Evolutionary conservation across 139 green algal genomes (phyloP), one percentile per base, ranked within the genome.

Genomic region (Picochlorum sp.): DNA sequence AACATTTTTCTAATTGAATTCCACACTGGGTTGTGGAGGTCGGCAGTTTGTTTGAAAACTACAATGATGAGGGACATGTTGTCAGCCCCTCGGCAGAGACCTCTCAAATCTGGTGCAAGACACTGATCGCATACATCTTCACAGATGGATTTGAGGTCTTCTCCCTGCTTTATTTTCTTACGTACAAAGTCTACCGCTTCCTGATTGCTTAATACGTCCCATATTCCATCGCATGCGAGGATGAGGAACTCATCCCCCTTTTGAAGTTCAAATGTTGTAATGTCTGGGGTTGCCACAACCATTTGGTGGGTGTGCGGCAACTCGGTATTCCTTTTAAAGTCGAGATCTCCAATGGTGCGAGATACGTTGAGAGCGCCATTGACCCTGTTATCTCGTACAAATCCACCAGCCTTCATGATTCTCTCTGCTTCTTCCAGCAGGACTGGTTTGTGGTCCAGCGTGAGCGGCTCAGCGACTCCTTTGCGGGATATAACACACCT

Each of bases 331-430:
- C 65, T 68, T 83, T 97, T 97, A 75, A 96, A 97, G 65, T 93
- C 91, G 21, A 98, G 79, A 71, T 98, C 92, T 0, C 92, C 92
- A 54, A 98, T 92, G 4, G 92, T 92, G 28, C 92, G 82, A 3
- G 82, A 92, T 65, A 98, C 79, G 69, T 97, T 96, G 2, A 97
- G 78, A 49, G 92, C 92, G 71, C 89, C 90, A 51, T 97, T 97
- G 9, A 97, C 90, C 24, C 90, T 75, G 67, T 66, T 75, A 60
- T 82, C 70, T 4, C 65, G 66, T 18, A 86, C 73, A 64, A 87
- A 89, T 30, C 77, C 84, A 37, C 90, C 90, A 8, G 90, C 90
- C 54, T 72, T 72, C 23, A 86, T 83, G 57, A 96, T 96, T 61
- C 90, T 81, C 10, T 73, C 68, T 11, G 77, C 72, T 68, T 97